Conservation (phyloP, 495 filamentous ascomycete species). For the Aspergillus olivimuriae region DNA sequence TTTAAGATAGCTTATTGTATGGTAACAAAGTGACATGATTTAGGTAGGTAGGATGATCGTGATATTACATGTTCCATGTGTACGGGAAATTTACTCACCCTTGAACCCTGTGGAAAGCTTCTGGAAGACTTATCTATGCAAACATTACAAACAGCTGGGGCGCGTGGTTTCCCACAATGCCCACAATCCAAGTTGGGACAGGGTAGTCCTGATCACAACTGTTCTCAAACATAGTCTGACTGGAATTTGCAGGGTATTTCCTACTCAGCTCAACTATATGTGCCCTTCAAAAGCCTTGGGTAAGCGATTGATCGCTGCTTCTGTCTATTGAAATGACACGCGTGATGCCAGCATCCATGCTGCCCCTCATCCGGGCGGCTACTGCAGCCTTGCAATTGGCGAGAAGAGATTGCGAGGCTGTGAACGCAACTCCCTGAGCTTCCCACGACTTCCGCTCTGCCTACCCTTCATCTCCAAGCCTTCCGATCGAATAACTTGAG, state of each 20-base stretch:
- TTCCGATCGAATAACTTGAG: not conserved
- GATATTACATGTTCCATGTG: not conserved
- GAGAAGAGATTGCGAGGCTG: slow-evolving; percentile 2
- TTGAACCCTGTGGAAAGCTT: too few species aligned
- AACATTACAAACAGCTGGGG: too few species aligned
- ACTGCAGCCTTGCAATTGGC: slow-evolving; percentile 3
- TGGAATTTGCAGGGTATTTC: too few species aligned
- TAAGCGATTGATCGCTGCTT: too few species aligned
- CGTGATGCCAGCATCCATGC: not conserved
- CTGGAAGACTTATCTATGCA: too few species aligned
- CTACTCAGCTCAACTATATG: too few species aligned
- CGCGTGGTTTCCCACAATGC: too few species aligned
- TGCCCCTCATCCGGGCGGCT: not conserved
- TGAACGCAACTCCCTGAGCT: slow-evolving; percentile 1
- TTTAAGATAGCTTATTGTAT: not conserved
- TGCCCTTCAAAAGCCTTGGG: too few species aligned
- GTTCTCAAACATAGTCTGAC: too few species aligned
- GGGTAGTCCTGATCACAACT: too few species aligned
- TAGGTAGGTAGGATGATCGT: not conserved
- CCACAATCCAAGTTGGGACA: too few species aligned
- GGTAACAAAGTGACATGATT: not conserved
- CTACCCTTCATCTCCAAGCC: slow-evolving; percentile 2
- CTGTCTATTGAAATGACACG: too few species aligned
- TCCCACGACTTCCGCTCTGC: slow-evolving; percentile 3
- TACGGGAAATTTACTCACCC: not conserved